phyloP scores from a whole-genome alignment of 177 flowering plant species.

The Vitis hybrid region DNA sequence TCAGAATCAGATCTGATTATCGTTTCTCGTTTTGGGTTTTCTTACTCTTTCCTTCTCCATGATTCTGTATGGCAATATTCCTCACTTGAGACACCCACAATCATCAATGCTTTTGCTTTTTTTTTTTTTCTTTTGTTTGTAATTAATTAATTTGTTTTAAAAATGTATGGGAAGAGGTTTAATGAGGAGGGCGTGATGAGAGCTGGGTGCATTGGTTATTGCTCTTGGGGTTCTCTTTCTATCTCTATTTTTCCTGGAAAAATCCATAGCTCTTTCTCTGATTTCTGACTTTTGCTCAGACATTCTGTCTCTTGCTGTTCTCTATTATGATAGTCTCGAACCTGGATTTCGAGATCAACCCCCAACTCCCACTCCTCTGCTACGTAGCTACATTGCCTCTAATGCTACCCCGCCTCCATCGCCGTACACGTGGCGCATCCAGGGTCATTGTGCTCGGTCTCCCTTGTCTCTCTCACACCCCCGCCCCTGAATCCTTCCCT shows the following conservation, averaged over 20 bases:
- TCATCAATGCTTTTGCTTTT: too few species aligned
- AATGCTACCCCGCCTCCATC: background rate
- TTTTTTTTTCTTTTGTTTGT: background rate
- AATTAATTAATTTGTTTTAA: background rate
- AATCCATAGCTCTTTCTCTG: conserved; percentile 3
- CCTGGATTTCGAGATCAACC: background rate
- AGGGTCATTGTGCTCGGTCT: too few species aligned
- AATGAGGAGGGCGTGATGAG: conserved; percentile 14
- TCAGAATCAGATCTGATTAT: too few species aligned
- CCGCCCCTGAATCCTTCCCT: too few species aligned
- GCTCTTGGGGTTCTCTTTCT: background rate
- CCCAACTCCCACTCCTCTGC: background rate
- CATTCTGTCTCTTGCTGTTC: conserved; percentile 27
- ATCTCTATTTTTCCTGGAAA: background rate
- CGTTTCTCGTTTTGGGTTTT: too few species aligned
- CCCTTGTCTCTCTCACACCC: too few species aligned
- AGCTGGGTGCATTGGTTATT: conserved; percentile 5
- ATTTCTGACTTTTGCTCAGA: conserved; percentile 13
- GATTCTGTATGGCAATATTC: too few species aligned
- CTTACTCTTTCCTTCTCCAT: too few species aligned
- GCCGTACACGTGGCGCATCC: conserved; percentile 14
- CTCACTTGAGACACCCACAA: too few species aligned
- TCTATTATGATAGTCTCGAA: conserved; percentile 12
- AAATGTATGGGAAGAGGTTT: background rate
- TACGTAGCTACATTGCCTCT: background rate